Evolutionary conservation across 192 early-diverging fungal genomes (phyloP), one percentile per base, ranked within the genome.

Genomic region (Backusella liffmaniae): DNA sequence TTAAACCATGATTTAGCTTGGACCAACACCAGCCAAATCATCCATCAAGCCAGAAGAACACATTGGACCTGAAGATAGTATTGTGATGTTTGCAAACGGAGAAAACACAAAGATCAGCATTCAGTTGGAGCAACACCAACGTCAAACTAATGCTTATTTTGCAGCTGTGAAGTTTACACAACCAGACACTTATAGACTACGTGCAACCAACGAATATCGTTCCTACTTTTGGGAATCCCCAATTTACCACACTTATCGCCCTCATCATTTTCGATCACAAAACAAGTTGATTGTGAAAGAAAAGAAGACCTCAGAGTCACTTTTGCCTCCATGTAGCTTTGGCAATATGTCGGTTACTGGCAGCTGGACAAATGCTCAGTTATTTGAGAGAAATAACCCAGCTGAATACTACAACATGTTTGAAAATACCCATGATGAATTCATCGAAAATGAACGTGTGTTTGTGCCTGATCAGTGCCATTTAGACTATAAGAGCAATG

Each of bases 391-490:
- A 8, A 65, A 13, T 26, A 68, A 73, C 32, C 79, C 79, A 12
- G 72, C 73, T 29, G 75, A 80, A 53, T 80, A 74, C 44, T 80
- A 80, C 68, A 75, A 74, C 59, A 80, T 80, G 79, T 80, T 80
- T 74, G 75, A 71, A 44, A 44, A 46, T 7, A 30, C 44, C n/a
- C 75, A 80, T 29, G 72, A 77, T 68, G 79, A 80, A 34, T 74
- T 76, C 30, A 74, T 73, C 4, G 42, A 70, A 15, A 32, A 67
- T 67, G 73, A 49, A 7, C 44, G 67, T 35, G 41, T 81, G 1
- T 81, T 71, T 77, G 76, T 81, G 5, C 76, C 80, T 21, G 76
- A 81, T 36, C 49, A 56, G 6, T 81, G 80, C 42, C 76, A 62
- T 26, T 29, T 81, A 6, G 67, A 77, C 18, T 77, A 81, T 32